These are phyloP conservation scores for Incumbomyces lentus DNA, from an alignment of 2,329 filamentous ascomycete genomes.

Conservation along the genomic window DNA sequence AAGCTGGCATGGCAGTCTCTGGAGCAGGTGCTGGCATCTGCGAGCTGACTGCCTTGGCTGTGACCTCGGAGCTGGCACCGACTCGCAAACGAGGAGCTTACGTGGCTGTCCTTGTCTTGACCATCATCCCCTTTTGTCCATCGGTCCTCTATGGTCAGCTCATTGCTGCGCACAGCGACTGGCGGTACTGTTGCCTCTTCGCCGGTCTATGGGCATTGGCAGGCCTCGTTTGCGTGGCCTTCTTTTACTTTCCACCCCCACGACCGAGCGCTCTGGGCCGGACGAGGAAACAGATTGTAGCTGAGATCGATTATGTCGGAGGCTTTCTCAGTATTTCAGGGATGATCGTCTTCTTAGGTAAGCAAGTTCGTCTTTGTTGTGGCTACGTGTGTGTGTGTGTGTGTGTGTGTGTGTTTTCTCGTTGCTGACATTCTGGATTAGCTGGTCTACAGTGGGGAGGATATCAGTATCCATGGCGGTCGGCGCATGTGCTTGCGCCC, in stretches of 20 bases:
- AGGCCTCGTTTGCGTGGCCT: constrained; percentile 30
- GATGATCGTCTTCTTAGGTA: constrained; percentile 31
- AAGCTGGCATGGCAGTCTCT: constrained; percentile 45
- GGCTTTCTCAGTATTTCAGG: constrained; percentile 39
- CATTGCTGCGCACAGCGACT: constrained; percentile 27
- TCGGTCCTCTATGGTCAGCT: constrained; percentile 53
- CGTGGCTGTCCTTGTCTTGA: constrained; percentile 50
- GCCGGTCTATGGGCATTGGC: constrained; percentile 30
- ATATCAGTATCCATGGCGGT: constrained; percentile 36
- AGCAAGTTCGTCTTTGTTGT: background rate
- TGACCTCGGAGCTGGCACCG: constrained; percentile 57
- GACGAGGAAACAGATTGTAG: constrained; percentile 28
- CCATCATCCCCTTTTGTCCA: constrained; percentile 52
- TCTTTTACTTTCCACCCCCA: constrained; percentile 39
- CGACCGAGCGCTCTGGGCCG: constrained; percentile 26
- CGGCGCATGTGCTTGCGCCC: constrained; percentile 35
- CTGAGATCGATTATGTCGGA: constrained; percentile 41
- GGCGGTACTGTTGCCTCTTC: constrained; percentile 14
- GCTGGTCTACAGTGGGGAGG: constrained; percentile 44
- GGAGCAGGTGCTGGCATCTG: constrained; percentile 57
- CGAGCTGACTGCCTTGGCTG: constrained; percentile 58
- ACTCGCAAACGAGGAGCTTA: constrained; percentile 55
- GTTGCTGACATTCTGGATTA: background rate
- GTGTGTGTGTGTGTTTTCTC: too few species aligned
- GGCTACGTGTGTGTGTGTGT: too few species aligned